phyloP scores from a whole-genome alignment of 2,329 filamentous ascomycete species.

The Ophiosphaerella herpotricha region DNA sequence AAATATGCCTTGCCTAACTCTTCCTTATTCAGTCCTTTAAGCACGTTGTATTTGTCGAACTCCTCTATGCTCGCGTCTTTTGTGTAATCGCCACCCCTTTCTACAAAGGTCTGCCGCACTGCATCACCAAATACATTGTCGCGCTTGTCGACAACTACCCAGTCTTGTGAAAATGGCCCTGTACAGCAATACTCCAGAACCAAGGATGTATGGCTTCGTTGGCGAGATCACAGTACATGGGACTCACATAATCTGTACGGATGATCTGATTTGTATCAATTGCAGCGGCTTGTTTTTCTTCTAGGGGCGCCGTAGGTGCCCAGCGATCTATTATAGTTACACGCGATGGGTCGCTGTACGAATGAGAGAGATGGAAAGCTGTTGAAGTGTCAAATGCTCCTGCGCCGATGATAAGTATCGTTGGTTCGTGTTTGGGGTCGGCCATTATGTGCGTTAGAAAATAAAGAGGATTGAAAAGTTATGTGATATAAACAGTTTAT shows the following conservation, averaged over 20 bases:
- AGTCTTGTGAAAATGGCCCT: constrained; percentile 59
- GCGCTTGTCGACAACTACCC: constrained; percentile 59
- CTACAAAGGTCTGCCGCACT: constrained; percentile 60
- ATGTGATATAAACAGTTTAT: no score
- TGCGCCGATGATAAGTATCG: constrained; percentile 63
- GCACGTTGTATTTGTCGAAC: constrained; percentile 50
- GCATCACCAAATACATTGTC: constrained; percentile 54
- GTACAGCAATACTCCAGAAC: constrained; percentile 43
- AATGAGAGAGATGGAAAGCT: constrained; percentile 64
- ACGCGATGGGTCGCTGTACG: constrained; percentile 51
- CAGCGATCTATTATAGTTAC: constrained; percentile 38
- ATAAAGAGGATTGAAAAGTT: not conserved
- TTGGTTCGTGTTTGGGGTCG: constrained; percentile 11
- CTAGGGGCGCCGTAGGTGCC: constrained; percentile 37
- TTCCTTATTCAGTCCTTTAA: constrained; percentile 31
- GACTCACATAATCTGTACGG: constrained; percentile 62
- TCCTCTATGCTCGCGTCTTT: constrained; percentile 33
- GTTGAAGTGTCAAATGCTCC: constrained; percentile 70
- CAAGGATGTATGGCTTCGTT: constrained; percentile 48
- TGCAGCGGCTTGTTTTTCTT: constrained; percentile 58
- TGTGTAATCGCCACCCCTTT: constrained; percentile 48
- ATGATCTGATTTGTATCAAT: constrained; percentile 68
- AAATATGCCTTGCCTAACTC: constrained; percentile 49
- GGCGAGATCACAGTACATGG: constrained; percentile 59
- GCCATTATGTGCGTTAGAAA: not conserved